Evolutionary conservation across 441 rosid genomes (phyloP).

Genomic region (Croton laevigatus): DNA sequence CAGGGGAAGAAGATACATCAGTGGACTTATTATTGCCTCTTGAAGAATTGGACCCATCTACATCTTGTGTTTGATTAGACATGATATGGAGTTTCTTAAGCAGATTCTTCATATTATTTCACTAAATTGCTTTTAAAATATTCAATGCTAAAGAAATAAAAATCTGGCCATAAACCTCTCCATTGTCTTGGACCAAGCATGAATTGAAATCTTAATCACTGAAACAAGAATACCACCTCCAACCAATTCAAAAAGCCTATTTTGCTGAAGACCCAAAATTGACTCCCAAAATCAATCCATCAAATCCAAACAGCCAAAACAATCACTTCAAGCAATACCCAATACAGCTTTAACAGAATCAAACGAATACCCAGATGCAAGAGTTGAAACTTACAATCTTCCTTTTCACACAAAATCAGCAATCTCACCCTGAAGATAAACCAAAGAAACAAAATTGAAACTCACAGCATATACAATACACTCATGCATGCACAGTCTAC

Average conservation of each 20-base stretch:
- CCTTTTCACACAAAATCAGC: constrained; percentile 21
- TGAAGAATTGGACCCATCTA: constrained; percentile 62
- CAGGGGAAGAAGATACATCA: constrained; percentile 36
- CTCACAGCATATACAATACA: not conserved
- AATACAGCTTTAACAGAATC: constrained; percentile 30
- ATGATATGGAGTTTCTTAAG: constrained; percentile 79
- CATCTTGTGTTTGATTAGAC: constrained; percentile 61
- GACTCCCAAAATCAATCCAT: constrained; percentile 27
- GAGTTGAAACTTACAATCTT: constrained; percentile 31
- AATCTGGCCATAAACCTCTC: constrained; percentile 61
- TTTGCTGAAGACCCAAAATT: constrained; percentile 18
- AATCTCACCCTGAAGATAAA: constrained; percentile 23
- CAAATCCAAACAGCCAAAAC: constrained; percentile 31
- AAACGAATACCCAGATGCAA: constrained; percentile 42
- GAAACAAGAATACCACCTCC: constrained; percentile 11
- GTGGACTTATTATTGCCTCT: constrained; percentile 49
- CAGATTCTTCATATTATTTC: constrained; percentile 76
- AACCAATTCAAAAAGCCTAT: constrained; percentile 23
- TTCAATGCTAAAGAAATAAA: constrained; percentile 49
- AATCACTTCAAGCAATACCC: constrained; percentile 41
- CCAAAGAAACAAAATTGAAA: not conserved
- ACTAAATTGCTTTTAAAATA: constrained; percentile 16
- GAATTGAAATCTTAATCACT: constrained; percentile 30
- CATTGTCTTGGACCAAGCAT: constrained; percentile 73
- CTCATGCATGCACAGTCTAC: constrained; percentile 19